Conservation (phyloP, 768 basidiomycete genomes). For the Boletus coccyginus region DNA sequence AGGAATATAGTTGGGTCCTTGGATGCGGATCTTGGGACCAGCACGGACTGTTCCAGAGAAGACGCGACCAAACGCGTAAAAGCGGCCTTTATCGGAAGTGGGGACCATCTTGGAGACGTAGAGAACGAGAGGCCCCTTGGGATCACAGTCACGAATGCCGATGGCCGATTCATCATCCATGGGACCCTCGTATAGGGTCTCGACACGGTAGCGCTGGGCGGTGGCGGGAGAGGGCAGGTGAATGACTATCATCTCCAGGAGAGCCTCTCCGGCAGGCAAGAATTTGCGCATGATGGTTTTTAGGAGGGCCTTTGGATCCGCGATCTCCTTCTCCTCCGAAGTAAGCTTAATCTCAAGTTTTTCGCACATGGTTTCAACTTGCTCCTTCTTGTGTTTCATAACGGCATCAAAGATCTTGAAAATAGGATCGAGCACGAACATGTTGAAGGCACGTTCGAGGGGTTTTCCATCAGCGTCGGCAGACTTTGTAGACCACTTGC, state of each 20-base stretch:
- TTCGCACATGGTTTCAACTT: slow-evolving; percentile 78
- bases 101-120: slow-evolving; percentile 99
- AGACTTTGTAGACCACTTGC: slow-evolving; percentile 89
- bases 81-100: slow-evolving; percentile 99
- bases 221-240: slow-evolving; percentile 97
- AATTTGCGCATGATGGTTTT: slow-evolving; percentile 99
- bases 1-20: slow-evolving; percentile 97
- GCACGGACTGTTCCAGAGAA: slow-evolving; percentile 97
- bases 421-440: slow-evolving; percentile 98
- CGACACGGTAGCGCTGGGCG: slow-evolving; percentile 97
- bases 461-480: slow-evolving; percentile 77
- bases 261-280: slow-evolving; percentile 97
- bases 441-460: slow-evolving; percentile 98
- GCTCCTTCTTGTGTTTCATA: slow-evolving; percentile 99
- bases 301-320: slow-evolving; percentile 90
- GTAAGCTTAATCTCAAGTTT: slow-evolving; percentile 94
- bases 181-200: slow-evolving; percentile 99
- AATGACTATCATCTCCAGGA: slow-evolving; percentile 99
- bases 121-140: slow-evolving; percentile 92
- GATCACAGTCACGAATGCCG: slow-evolving; percentile 97
- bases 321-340: slow-evolving; percentile 81
- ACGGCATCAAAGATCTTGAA: slow-evolving; percentile 97
- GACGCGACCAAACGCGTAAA: slow-evolving; percentile 99
- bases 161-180: slow-evolving; percentile 99
- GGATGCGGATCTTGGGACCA: slow-evolving; percentile 98